These are phyloP conservation scores for Gremmenia infestans DNA, from an alignment of 2,329 filamentous ascomycete species.

Conservation along the genomic window DNA sequence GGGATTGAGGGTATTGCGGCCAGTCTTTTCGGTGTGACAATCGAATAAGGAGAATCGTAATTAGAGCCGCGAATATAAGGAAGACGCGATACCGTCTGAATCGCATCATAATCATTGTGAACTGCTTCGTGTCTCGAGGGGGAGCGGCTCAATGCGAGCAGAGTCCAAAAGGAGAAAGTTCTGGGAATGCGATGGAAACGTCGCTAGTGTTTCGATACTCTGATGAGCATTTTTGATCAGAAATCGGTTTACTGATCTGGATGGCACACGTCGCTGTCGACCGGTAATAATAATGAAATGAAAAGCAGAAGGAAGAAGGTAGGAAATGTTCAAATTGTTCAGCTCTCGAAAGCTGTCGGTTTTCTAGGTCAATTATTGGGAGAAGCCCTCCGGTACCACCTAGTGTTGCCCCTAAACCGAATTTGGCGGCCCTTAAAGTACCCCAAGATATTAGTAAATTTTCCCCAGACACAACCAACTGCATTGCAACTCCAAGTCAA, in stretches of 20 bases:
- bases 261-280: no score
- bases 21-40: constrained; percentile 39
- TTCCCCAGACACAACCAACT: no score
- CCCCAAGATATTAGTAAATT: no score
- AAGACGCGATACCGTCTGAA: constrained; percentile 59
- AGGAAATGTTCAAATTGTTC: no score
- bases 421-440: no score
- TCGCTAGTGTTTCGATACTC: constrained; percentile 7
- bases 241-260: background rate
- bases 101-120: constrained; percentile 44
- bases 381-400: no score
- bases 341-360: no score
- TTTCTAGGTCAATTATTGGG: no score
- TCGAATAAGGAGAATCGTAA: constrained; percentile 51
- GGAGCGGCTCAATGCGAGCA: background rate
- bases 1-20: constrained; percentile 16
- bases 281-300: no score
- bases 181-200: constrained; percentile 12
- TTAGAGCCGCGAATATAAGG: constrained; percentile 34
- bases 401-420: no score
- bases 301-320: no score
- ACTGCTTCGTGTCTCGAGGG: constrained; percentile 5
- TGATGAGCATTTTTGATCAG: constrained; percentile 6
- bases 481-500: background rate
- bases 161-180: no score